A percentile compares a stretch with the other conserved stretches of the same genome.
phyloP scores from a whole-genome alignment of 2,329 filamentous ascomycete genomes.

The Pseudocercospora macadamiae region DNA sequence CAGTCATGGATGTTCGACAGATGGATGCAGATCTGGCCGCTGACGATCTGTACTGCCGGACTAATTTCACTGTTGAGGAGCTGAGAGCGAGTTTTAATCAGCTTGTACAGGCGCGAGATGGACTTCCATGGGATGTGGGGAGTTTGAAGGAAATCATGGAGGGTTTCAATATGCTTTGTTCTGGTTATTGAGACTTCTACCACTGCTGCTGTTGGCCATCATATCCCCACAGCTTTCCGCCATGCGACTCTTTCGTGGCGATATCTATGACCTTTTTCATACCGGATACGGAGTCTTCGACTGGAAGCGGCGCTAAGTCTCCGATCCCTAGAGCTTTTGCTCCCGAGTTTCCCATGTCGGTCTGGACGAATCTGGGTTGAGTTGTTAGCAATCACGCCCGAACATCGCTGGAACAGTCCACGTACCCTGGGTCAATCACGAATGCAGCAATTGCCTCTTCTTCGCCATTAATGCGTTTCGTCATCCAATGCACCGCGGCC shows the following conservation, averaged over 20 bases:
- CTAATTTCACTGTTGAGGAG: conserved; percentile 16
- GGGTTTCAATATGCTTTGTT: conserved; percentile 26
- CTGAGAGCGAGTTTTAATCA: conserved; percentile 21
- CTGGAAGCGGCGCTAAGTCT: conserved; percentile 38
- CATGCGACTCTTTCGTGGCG: conserved; percentile 9
- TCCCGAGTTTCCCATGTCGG: conserved; percentile 46
- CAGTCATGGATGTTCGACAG: conserved; percentile 1
- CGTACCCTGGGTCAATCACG: conserved; percentile 35
- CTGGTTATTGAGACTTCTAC: conserved; percentile 13
- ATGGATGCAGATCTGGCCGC: conserved; percentile 17
- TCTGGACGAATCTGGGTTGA: conserved; percentile 42
- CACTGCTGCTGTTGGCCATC: conserved; percentile 7
- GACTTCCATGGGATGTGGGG: conserved; percentile 19
- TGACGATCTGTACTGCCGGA: background rate
- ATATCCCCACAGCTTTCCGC: background rate
- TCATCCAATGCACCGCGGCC: conserved; percentile 43
- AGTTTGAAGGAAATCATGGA: conserved; percentile 23
- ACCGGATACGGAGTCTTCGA: conserved; percentile 42
- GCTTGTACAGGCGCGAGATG: conserved; percentile 17
- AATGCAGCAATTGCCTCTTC: conserved; percentile 28
- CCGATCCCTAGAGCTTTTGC: conserved; percentile 38
- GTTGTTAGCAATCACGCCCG: background rate
- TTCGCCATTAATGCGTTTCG: conserved; percentile 44
- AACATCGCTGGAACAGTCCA: background rate
- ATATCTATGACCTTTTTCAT: conserved; percentile 29